Evolutionary conservation across 2,329 filamentous ascomycete genomes (phyloP), one percentile per base, ranked within the genome.

Genomic region (Emergomyces orientalis): DNA sequence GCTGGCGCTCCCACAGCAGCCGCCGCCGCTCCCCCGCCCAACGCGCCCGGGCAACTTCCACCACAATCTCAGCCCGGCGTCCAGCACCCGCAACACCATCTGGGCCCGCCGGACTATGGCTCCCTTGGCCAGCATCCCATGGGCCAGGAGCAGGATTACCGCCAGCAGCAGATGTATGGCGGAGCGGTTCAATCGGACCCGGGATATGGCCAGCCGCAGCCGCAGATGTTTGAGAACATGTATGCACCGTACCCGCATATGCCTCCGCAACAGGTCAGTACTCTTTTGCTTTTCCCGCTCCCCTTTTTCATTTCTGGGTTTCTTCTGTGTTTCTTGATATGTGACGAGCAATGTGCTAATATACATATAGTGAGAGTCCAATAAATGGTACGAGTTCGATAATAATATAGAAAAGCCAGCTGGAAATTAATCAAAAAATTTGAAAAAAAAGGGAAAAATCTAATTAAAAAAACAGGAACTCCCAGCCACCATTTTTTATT

Each of bases 221-320:
- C 76, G 55, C 79, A 86, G 66, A 95, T 97, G 83, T 96, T 92
- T 76, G 87, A 90, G 66, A 86, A 85, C 66, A 96, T 97, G 82
- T 97, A 97, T 75, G 84, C 84, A 47, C 72, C 75, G 27, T 96
- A 95, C 74, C 83, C 87, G 17, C 79, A 86, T 65, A 90, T 96
- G 83, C 87, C 88, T 69, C 84, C 89, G 67, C 91, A 95, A 75
- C 90, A 91, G 80, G 90, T 92, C 81, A 74, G 84, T 77, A 54
- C 55, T 52, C 7, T 43, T 17, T 9, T 67, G n/a, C 63, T 30
- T 52, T 55, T 54, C 34, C 32, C 22, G 3, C 47, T n/a, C 1
- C 11, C 17, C 27, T 14, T 11, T 51, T 25, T 13, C 49, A 61
- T 60, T 37, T 59, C 25, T 32, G 25, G 61, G 34, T 37, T 45